These are phyloP conservation scores for Rutstroemia sp. DNA, from an alignment of 2,329 filamentous ascomycete species.

Conservation along the genomic window DNA sequence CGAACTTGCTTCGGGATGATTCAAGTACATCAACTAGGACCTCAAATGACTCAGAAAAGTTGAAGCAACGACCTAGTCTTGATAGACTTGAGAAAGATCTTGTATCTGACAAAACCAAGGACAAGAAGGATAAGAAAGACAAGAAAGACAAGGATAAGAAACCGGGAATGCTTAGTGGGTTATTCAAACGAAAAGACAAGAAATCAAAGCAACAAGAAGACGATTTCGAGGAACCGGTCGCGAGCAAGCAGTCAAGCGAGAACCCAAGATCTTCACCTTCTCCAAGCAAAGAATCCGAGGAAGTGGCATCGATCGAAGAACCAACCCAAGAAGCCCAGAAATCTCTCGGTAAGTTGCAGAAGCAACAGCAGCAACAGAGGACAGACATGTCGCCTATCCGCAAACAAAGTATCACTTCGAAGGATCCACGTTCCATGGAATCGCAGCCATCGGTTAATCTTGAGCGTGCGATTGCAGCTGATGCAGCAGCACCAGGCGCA, in stretches of 20 bases:
- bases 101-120: constrained; percentile 57
- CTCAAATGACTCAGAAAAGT: constrained; percentile 40
- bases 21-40: constrained; percentile 35
- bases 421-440: constrained; percentile 20
- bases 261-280: constrained; percentile 29
- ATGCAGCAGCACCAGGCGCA: constrained; percentile 22
- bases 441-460: constrained; percentile 20
- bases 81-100: constrained; percentile 68
- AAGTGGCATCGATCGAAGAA: constrained; percentile 21
- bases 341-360: constrained; percentile 62
- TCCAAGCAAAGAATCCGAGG: constrained; percentile 29
- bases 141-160: constrained; percentile 45
- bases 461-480: constrained; percentile 21
- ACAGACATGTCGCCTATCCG: constrained; percentile 22
- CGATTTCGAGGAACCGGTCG: constrained; percentile 34
- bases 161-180: constrained; percentile 59
- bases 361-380: constrained; percentile 51
- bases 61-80: constrained; percentile 57
- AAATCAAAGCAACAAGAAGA: constrained; percentile 45
- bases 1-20: constrained; percentile 84
- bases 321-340: constrained; percentile 38
- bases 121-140: constrained; percentile 59
- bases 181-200: constrained; percentile 39
- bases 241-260: constrained; percentile 35
- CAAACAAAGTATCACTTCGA: constrained; percentile 15